Conservation (phyloP, 345 rosid genomes). For the Eucalyptus leucophloia region DNA sequence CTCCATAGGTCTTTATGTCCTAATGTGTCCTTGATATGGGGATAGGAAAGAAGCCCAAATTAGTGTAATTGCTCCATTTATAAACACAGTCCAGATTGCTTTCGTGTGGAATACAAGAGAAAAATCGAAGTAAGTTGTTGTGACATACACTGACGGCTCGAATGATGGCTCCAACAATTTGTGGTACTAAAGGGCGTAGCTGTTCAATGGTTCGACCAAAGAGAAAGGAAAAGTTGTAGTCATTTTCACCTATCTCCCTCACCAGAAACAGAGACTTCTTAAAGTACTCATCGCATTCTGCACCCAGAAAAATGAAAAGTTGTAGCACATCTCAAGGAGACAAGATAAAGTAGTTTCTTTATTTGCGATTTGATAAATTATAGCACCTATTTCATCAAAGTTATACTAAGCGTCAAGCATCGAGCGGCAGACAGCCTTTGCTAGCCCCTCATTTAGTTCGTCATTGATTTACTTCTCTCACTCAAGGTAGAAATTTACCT, state of each 20-base stretch:
- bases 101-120: neutral
- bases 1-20: neutral
- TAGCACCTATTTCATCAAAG: neutral
- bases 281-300: constrained; percentile 35
- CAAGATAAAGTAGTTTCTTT: neutral
- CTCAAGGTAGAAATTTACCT: constrained; percentile 9
- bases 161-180: constrained; percentile 21
- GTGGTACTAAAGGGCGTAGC: constrained; percentile 20
- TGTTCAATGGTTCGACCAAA: constrained; percentile 17
- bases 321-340: neutral
- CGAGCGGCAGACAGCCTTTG: neutral
- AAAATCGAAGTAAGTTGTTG: neutral
- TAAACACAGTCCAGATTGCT: neutral
- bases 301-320: neutral
- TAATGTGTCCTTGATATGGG: neutral
- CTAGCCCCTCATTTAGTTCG: neutral
- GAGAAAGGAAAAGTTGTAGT: constrained; percentile 29
- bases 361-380: neutral
- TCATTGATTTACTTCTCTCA: neutral
- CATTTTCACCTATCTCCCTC: neutral
- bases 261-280: too few relatives aligned
- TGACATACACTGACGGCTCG: neutral
- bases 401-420: neutral
- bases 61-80: neutral
- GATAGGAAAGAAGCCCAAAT: neutral